Evolutionary conservation across 768 basidiomycete genomes (phyloP).

Genomic region (Pleurotus tuoliensis): DNA sequence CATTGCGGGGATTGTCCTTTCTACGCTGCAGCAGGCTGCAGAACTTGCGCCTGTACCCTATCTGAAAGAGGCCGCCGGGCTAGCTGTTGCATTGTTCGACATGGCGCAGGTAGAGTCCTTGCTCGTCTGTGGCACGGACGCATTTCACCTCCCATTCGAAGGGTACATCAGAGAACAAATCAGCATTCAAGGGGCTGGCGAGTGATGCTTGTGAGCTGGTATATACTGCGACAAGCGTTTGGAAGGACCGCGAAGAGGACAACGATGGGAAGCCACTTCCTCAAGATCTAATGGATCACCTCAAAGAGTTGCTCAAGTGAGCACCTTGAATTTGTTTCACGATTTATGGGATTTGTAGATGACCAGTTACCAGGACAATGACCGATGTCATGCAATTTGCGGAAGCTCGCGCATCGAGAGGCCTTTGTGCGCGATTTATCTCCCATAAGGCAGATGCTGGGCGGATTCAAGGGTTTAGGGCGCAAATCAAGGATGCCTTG

Average conservation of each 20-base stretch:
- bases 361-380: slow-evolving; percentile 13
- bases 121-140: too few relatives aligned
- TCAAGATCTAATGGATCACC: slow-evolving; percentile 10
- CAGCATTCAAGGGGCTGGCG: slow-evolving; percentile 18
- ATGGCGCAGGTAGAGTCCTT: slow-evolving; percentile 14
- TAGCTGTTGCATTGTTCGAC: slow-evolving; percentile 16
- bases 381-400: slow-evolving; percentile 15
- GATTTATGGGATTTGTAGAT: background rate
- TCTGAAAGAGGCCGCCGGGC: slow-evolving; percentile 17
- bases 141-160: too few relatives aligned
- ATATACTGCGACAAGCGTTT: slow-evolving; percentile 16
- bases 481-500: slow-evolving; percentile 16
- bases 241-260: slow-evolving; percentile 10
- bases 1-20: slow-evolving; percentile 16
- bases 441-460: slow-evolving; percentile 11
- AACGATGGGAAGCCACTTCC: slow-evolving; percentile 12
- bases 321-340: background rate
- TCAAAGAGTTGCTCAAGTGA: slow-evolving; percentile 16
- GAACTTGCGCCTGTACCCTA: slow-evolving; percentile 17
- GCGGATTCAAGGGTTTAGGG: slow-evolving; percentile 17
- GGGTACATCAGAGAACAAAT: slow-evolving; percentile 14
- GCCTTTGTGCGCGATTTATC: slow-evolving; percentile 12
- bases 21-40: slow-evolving; percentile 16
- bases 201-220: slow-evolving; percentile 21
- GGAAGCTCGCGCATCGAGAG: slow-evolving; percentile 10